Evolutionary conservation across 805 yeast species (phyloP).

Genomic region (Schwanniomyces pseudopolymorphus): DNA sequence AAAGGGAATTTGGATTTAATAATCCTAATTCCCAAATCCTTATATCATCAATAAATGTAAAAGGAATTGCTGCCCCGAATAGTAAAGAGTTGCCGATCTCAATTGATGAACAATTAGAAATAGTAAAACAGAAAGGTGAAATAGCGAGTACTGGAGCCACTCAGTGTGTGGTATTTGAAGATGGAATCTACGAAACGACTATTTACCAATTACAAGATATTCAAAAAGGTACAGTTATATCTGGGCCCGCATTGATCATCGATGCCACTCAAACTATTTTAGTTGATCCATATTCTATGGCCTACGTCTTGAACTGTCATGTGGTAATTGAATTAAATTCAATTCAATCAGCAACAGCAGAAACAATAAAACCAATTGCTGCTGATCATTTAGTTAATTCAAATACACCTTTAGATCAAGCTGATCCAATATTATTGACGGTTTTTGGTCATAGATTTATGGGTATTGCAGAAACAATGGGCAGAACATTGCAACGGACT

Average conservation of each 20-base stretch:
- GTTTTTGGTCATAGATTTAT: constrained; percentile 43
- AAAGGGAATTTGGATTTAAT: constrained; percentile 37
- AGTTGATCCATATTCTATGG: constrained; percentile 32
- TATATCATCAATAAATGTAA: too few species aligned
- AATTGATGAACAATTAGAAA: too few species aligned
- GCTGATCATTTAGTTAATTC: too few species aligned
- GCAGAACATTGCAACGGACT: constrained; percentile 44
- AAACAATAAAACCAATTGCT: constrained; percentile 16
- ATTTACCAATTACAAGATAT: too few species aligned
- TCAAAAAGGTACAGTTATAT: constrained; percentile 20
- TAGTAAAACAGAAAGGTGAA: too few species aligned
- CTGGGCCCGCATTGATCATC: constrained; percentile 26
- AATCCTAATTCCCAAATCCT: too few species aligned
- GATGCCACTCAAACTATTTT: constrained; percentile 29
- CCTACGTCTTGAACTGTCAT: constrained; percentile 26
- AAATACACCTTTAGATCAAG: constrained; percentile 22
- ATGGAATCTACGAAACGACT: too few species aligned
- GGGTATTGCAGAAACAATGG: constrained; percentile 45
- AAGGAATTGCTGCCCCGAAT: too few species aligned
- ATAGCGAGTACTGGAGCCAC: too few species aligned
- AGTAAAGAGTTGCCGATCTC: too few species aligned
- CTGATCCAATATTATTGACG: constrained; percentile 39
- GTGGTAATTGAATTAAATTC: too few species aligned
- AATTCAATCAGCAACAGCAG: constrained; percentile 27
- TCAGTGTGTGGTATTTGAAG: too few species aligned